These are phyloP conservation scores for Pseudogymnoascus sp. DNA, from an alignment of 2,329 filamentous ascomycete species.

Conservation along the genomic window DNA sequence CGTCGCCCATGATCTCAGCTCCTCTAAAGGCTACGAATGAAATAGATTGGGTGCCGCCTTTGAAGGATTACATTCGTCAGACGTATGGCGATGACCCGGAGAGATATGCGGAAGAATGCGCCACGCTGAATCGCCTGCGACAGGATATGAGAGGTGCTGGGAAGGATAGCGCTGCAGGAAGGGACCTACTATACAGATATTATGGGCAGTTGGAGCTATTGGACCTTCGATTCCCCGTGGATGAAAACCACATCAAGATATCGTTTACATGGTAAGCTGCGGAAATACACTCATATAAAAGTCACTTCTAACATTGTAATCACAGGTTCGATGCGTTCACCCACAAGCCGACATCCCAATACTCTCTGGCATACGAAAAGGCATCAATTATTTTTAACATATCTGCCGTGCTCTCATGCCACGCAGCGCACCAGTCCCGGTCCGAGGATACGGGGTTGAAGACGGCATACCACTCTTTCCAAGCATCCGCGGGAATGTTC, in stretches of 20 bases:
- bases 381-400: constrained; percentile 99
- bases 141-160: constrained; percentile 98
- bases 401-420: constrained; percentile 89
- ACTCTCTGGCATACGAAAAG: constrained; percentile 95
- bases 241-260: constrained; percentile 99
- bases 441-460: constrained; percentile 90
- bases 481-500: constrained; percentile 98
- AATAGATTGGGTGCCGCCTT: constrained; percentile 91
- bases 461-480: constrained; percentile 95
- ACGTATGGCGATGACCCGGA: constrained; percentile 97
- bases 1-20: constrained; percentile 73
- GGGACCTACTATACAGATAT: constrained; percentile 92
- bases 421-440: constrained; percentile 87
- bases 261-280: constrained; percentile 80
- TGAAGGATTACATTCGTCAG: constrained; percentile 88
- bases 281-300: constrained; percentile 9
- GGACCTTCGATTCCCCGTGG: constrained; percentile 90
- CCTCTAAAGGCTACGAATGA: constrained; percentile 92
- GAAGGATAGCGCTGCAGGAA: constrained; percentile 88
- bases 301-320: constrained; percentile 21
- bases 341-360: constrained; percentile 93
- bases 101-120: constrained; percentile 90
- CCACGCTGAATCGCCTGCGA: constrained; percentile 83
- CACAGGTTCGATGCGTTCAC: constrained; percentile 98
- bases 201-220: constrained; percentile 94